Evolutionary conservation across 768 basidiomycete genomes (phyloP), one percentile per base, ranked within the genome.

Genomic region (Peribolospora baueri): DNA sequence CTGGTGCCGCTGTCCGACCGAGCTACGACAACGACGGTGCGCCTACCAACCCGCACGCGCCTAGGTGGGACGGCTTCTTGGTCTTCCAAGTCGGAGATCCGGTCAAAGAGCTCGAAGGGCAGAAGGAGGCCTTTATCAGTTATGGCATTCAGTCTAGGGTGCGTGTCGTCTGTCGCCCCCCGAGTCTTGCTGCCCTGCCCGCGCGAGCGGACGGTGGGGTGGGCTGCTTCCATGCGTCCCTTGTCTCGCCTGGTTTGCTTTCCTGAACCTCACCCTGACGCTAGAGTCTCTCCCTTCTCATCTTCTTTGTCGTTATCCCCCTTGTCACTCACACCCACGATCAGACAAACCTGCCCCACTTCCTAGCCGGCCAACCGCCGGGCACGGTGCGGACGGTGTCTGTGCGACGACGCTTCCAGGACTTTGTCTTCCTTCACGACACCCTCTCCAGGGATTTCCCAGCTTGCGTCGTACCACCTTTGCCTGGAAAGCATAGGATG

Each of bases 51-150:
- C 25, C 25, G 25, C 25, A 25, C 25, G 25, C 25, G 25, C 25
- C 25, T 25, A 25, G 25, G 25, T 25, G 25, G 25, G 25, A 25
- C 25, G 25, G 25, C 25, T 25, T 25, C 25, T 25, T 25, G 25
- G 25, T 25, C 25, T 25, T 1, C 25, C 25, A 25, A 25, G 25
- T 25, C 25, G 25, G 25, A 25, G 90, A 97, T 66, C 90, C 91
- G 39, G 78, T 87, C 59, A 95, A 91, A 67, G 90, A 95, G 67
- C 75, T 95, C 38, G 82, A 90, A 57, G 91, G 93, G 62, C 91
- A 88, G 41, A 95, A 93, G 71, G 91, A 98, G 65, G 81, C 84
- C 58, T 95, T 86, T 69, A 86, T 93, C 51, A 90, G 87, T 46
- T 98, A 97, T 67, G 71, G 86, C 39, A 86, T 97, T 45, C 74